Base-by-base conservation (phyloP, 2,329 filamentous ascomycete species). In the Pestalotiopsis sp. region DNA sequence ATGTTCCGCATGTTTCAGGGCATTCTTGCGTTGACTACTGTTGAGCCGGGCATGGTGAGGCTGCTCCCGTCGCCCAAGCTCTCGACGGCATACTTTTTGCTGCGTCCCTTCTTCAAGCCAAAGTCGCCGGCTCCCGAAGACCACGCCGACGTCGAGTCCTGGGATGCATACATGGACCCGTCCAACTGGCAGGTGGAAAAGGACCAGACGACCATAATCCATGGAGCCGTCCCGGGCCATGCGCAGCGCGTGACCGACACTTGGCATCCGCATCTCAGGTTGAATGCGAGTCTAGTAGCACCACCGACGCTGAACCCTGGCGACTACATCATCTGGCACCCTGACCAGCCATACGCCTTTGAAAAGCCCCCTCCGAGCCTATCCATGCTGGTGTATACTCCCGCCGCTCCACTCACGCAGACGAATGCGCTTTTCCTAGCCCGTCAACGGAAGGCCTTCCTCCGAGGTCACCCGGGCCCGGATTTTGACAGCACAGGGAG, bases 1-100 rank as follows among this genome's bases (percentile, higher is more conserved):
- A 87, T 88, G 77, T 87, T 88, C 76, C 85, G 86, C 74, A 86
- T 89, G 83, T 89, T 87, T 77, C 86, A 88, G 74, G 87, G 86
- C 66, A 83, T 88, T 62, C 78, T 89, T 5, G 86, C 86, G 3
- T 80, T 88, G 58, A 87, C 84, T 13, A 83, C 83, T 14, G 85
- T 87, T 68, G 80, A 83, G 70, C 82, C 83, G 3, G 83, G 82
- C 66, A 83, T 84, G 77, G 82, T 83, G 70, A 81, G 83, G 4
- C 78, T 85, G 64, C 78, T 85, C 25, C 84, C 84, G 13, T 84
- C 82, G 64, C 83, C 84, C 41, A 84, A 85, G 72, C 80, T 85
- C 12, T 82, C 81, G 4, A 83, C 83, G 1, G 83, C 81, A 6
- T 85, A 85, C 73, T 83, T 85, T 72, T 77, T 85, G 4, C 79